Conservation (phyloP, 208 protist species). For the Crithidia acanthocephali region DNA sequence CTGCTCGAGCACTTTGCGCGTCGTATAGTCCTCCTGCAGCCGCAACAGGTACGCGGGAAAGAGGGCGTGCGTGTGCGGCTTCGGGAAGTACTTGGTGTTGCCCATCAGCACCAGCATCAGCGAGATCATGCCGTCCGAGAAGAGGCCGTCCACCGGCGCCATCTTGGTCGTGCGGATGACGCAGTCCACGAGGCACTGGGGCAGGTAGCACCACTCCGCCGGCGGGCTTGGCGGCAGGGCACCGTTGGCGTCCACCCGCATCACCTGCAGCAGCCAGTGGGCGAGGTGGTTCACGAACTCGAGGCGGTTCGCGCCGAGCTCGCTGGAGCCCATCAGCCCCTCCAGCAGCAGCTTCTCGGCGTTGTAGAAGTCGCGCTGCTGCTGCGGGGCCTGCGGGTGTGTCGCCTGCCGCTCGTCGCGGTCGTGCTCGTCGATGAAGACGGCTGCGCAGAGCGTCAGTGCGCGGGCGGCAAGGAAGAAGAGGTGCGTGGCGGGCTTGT, state of each 20-base stretch:
- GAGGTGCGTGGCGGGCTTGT: constrained; percentile 74
- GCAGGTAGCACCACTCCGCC: constrained; percentile 77
- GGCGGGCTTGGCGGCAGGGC: constrained; percentile 53
- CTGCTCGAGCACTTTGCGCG: constrained; percentile 56
- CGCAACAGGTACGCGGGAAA: constrained; percentile 73
- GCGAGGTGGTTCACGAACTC: constrained; percentile 76
- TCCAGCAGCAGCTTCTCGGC: constrained; percentile 70
- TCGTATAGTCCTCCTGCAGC: constrained; percentile 57
- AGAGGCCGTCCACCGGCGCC: constrained; percentile 55
- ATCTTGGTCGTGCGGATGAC: constrained; percentile 73
- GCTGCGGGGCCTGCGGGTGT: constrained; percentile 50
- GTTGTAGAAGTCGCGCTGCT: constrained; percentile 50
- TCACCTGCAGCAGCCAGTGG: constrained; percentile 79
- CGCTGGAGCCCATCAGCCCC: constrained; percentile 52
- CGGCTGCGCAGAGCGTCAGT: constrained; percentile 49
- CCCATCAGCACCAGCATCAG: constrained; percentile 93
- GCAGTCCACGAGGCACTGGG: constrained; percentile 84
- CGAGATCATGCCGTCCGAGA: constrained; percentile 69
- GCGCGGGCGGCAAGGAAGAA: constrained; percentile 82
- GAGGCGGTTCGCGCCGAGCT: constrained; percentile 55
- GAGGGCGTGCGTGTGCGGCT: constrained; percentile 89
- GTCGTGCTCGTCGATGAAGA: constrained; percentile 77
- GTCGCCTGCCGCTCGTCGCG: constrained; percentile 45
- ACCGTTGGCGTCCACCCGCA: constrained; percentile 56
- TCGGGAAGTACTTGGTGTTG: constrained; percentile 89